phyloP scores from a whole-genome alignment of 495 filamentous ascomycete genomes.

The Tuber indicum region DNA sequence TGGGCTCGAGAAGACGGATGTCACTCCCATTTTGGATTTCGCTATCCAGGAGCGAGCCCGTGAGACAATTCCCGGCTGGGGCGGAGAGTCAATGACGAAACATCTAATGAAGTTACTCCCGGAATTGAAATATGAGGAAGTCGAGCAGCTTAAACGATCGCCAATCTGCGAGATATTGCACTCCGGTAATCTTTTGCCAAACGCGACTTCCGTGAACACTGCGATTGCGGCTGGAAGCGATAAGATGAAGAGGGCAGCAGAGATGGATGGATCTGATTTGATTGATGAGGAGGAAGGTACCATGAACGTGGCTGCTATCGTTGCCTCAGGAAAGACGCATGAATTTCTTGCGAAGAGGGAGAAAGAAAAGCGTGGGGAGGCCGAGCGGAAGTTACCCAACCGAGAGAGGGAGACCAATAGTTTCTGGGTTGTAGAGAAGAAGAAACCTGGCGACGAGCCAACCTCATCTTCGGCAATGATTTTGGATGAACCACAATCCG shows the following conservation, averaged over 20 bases:
- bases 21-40: constrained; percentile 79
- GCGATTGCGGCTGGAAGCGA: constrained; percentile 42
- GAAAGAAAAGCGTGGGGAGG: constrained; percentile 64
- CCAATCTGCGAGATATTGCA: constrained; percentile 82
- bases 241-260: constrained; percentile 42
- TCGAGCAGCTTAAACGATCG: constrained; percentile 87
- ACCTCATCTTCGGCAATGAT: constrained; percentile 30
- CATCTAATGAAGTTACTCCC: constrained; percentile 64
- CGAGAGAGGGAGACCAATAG: constrained; percentile 65
- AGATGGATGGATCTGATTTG: constrained; percentile 46
- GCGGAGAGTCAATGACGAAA: constrained; percentile 84
- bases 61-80: constrained; percentile 60
- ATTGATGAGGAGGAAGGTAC: constrained; percentile 70
- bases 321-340: constrained; percentile 79
- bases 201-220: constrained; percentile 47
- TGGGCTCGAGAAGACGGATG: constrained; percentile 81
- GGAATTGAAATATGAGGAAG: constrained; percentile 59
- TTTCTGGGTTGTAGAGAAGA: constrained; percentile 75
- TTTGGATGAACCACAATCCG: constrained; percentile 36
- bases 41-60: constrained; percentile 57
- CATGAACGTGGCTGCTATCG: constrained; percentile 88
- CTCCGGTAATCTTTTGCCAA: constrained; percentile 55
- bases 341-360: constrained; percentile 89
- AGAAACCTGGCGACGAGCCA: constrained; percentile 43
- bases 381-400: constrained; percentile 71